Evolutionary conservation across 495 filamentous ascomycete species (phyloP).

Genomic region (Pseudotulostoma volvatum): DNA sequence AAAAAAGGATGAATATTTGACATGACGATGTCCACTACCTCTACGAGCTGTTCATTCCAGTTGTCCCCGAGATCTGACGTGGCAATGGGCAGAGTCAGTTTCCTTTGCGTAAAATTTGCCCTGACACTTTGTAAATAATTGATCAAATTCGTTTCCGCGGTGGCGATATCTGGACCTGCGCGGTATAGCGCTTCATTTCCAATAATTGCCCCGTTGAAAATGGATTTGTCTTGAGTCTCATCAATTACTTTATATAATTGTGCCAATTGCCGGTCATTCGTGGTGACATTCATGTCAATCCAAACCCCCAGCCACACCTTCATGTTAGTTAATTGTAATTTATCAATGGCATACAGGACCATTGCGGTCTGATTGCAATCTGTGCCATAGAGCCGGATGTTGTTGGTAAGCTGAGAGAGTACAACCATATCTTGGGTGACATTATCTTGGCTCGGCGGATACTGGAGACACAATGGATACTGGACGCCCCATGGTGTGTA

Average conservation of each 20-base stretch:
- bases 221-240: slow-evolving; percentile 39
- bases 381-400: slow-evolving; percentile 80
- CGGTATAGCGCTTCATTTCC: slow-evolving; percentile 92
- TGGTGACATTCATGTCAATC: slow-evolving; percentile 72
- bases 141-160: slow-evolving; percentile 50
- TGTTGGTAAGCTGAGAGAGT: slow-evolving; percentile 80
- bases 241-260: slow-evolving; percentile 73
- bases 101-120: slow-evolving; percentile 46
- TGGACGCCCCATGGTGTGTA: slow-evolving; percentile 87
- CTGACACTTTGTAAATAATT: slow-evolving; percentile 50
- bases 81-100: slow-evolving; percentile 58
- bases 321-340: slow-evolving; percentile 56
- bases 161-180: slow-evolving; percentile 15
- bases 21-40: slow-evolving; percentile 73
- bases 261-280: slow-evolving; percentile 61
- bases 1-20: slow-evolving; percentile 97
- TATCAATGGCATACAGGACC: slow-evolving; percentile 69
- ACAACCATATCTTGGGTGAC: slow-evolving; percentile 85
- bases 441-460: slow-evolving; percentile 80
- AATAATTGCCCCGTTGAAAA: slow-evolving; percentile 74
- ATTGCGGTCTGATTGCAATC: slow-evolving; percentile 98
- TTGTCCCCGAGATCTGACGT: slow-evolving; percentile 83
- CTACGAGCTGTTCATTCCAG: slow-evolving; percentile 55
- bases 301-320: slow-evolving; percentile 95
- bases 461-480: slow-evolving; percentile 67